phyloP scores from a whole-genome alignment of 2,329 filamentous ascomycete species.

The Rutstroemia sp. region DNA sequence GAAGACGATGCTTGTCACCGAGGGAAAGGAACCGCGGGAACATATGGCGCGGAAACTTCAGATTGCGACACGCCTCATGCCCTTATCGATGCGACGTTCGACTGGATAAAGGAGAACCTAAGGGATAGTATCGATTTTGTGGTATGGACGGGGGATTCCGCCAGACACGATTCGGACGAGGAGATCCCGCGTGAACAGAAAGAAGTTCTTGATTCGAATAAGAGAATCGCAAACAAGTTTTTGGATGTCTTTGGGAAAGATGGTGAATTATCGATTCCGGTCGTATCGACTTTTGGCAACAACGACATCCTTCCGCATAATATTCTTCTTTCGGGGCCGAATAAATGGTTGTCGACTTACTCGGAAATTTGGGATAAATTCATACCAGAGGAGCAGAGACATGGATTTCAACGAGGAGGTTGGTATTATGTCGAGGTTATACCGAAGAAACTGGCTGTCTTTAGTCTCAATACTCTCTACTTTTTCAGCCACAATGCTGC shows the following conservation, averaged over 20 bases:
- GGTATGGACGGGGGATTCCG: conserved; percentile 83
- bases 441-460: conserved; percentile 74
- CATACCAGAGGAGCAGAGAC: conserved; percentile 85
- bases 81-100: conserved; percentile 80
- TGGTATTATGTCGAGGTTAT: conserved; percentile 96
- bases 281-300: conserved; percentile 89
- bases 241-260: conserved; percentile 59
- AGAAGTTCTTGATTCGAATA: conserved; percentile 74
- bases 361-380: conserved; percentile 74
- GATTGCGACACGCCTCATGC: conserved; percentile 80
- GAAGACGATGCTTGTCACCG: conserved; percentile 70
- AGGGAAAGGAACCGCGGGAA: conserved; percentile 66
- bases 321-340: conserved; percentile 78
- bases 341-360: conserved; percentile 75
- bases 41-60: conserved; percentile 77
- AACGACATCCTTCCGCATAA: conserved; percentile 98
- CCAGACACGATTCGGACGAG: conserved; percentile 80
- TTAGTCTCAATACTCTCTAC: conserved; percentile 94
- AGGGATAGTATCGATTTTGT: conserved; percentile 81
- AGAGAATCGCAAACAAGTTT: conserved; percentile 69
- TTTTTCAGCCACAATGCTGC: conserved; percentile 90
- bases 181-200: conserved; percentile 63
- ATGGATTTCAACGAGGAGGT: conserved; percentile 84
- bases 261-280: conserved; percentile 60
- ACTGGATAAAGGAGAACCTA: conserved; percentile 76